Percentiles rank a stretch among this genome's conserved stretches.
Evolutionary conservation across 2,329 filamentous ascomycete genomes (phyloP).

Genomic region (Oidium heveae): DNA sequence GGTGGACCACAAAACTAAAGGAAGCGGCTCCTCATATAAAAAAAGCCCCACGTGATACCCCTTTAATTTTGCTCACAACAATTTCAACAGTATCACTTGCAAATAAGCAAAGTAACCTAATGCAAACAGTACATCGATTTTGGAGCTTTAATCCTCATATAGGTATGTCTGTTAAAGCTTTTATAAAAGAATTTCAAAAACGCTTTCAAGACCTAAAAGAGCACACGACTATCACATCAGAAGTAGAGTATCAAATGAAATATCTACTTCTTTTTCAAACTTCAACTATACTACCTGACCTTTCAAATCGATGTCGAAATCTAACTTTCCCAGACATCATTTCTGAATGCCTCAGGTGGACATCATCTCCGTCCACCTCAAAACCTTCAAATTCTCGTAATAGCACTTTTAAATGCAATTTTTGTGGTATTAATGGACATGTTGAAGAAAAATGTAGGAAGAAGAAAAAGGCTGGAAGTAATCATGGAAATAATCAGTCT

Average conservation of each 20-base stretch:
- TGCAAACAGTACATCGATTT: background rate
- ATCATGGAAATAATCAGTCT: too few species aligned
- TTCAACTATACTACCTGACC: background rate
- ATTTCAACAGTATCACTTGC: background rate
- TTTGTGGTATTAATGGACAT: too few species aligned
- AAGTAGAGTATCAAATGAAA: background rate
- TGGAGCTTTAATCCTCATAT: background rate
- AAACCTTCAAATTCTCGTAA: too few species aligned
- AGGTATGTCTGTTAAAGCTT: background rate
- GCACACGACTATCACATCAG: background rate
- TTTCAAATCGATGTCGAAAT: too few species aligned
- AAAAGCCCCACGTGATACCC: background rate
- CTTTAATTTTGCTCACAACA: background rate
- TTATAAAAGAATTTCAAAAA: background rate
- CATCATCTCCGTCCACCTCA: background rate
- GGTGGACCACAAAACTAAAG: background rate
- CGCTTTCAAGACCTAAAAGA: too few species aligned
- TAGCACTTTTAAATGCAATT: too few species aligned
- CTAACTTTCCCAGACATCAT: background rate
- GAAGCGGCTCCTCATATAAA: background rate
- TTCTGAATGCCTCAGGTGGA: background rate
- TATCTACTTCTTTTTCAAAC: too few species aligned
- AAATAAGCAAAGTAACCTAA: background rate
- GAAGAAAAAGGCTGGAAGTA: too few species aligned
- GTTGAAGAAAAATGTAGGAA: too few species aligned